Conservation (phyloP, 768 basidiomycete species). For the Phanerodontia chrysosporium region DNA sequence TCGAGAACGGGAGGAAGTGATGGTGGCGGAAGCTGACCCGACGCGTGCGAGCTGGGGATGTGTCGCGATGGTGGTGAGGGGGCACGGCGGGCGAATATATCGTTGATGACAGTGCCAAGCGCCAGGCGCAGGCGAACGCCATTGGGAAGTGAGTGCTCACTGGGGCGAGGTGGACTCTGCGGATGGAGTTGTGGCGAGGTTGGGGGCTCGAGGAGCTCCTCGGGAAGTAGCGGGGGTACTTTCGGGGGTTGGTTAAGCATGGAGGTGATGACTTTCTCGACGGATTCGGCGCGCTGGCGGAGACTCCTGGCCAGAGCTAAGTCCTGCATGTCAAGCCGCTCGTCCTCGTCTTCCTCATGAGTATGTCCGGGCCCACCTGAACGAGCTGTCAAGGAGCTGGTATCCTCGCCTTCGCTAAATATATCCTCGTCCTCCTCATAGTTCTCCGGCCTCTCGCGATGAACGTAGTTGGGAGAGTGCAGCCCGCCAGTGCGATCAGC, state of each 20-base stretch:
- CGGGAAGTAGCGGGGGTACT: constrained; percentile 51
- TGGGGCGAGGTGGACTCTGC: constrained; percentile 25
- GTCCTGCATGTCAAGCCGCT: constrained; percentile 53
- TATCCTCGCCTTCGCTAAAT: constrained; percentile 59
- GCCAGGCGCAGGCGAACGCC: constrained; percentile 77
- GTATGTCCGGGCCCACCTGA: constrained; percentile 45
- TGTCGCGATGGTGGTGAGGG: constrained; percentile 32
- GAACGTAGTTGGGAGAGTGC: constrained; percentile 52
- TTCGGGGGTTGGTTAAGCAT: constrained; percentile 81
- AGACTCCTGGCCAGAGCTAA: constrained; percentile 58
- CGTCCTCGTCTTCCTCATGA: constrained; percentile 57
- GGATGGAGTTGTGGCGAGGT: constrained; percentile 43
- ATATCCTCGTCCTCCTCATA: constrained; percentile 73
- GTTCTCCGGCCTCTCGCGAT: constrained; percentile 67
- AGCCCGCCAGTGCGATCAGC: constrained; percentile 74
- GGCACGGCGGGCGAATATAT: constrained; percentile 71
- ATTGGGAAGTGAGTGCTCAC: constrained; percentile 69
- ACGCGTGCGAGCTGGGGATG: not conserved
- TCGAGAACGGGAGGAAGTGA: constrained; percentile 16
- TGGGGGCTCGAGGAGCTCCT: constrained; percentile 49
- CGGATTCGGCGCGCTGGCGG: constrained; percentile 69
- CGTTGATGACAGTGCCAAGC: constrained; percentile 74
- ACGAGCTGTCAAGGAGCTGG: constrained; percentile 41
- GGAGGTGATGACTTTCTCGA: constrained; percentile 76
- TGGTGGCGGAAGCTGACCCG: not conserved